phyloP scores from a whole-genome alignment of 306 rosid genomes.

The Malus fusca region DNA sequence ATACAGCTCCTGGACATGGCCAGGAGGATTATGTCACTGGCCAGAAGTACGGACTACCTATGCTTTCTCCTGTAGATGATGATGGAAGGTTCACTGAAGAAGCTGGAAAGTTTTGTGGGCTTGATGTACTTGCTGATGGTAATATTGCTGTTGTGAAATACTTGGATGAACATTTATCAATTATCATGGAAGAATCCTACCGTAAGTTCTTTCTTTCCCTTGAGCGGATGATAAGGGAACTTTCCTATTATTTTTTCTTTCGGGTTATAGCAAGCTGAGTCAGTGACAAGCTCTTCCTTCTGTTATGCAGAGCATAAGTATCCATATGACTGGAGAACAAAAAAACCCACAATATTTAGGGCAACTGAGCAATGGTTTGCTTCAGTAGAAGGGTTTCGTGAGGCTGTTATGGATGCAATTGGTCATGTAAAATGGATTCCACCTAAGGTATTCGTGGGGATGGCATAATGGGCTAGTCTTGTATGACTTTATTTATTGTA shows the following conservation, averaged over 20 bases:
- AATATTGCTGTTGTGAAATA: conserved; percentile 70
- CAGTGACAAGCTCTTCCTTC: conserved; percentile 13
- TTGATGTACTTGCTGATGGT: conserved; percentile 91
- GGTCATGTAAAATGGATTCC: conserved; percentile 86
- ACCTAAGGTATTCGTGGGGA: conserved; percentile 57
- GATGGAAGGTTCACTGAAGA: conserved; percentile 92
- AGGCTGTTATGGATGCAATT: conserved; percentile 75
- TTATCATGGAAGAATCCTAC: conserved; percentile 86
- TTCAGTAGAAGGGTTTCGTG: conserved; percentile 92
- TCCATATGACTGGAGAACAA: conserved; percentile 98
- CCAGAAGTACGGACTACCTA: conserved; percentile 80
- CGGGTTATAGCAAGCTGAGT: neutral
- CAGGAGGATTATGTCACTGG: conserved; percentile 96
- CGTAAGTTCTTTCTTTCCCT: conserved; percentile 31
- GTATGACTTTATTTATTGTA: neutral
- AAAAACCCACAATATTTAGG: conserved; percentile 93
- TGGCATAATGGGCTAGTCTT: neutral
- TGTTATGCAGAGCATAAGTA: conserved; percentile 79
- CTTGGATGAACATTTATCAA: conserved; percentile 67
- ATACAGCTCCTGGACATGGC: conserved; percentile 99
- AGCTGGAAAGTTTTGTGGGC: conserved; percentile 88
- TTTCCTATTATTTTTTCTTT: neutral
- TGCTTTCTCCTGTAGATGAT: conserved; percentile 85
- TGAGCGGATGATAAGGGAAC: neutral
- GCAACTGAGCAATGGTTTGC: conserved; percentile 99